Percentiles rank a stretch among this genome's conserved stretches.
These are phyloP conservation scores for Aspergillus ruber DNA, from an alignment of 2,329 filamentous ascomycete species.

Conservation along the genomic window DNA sequence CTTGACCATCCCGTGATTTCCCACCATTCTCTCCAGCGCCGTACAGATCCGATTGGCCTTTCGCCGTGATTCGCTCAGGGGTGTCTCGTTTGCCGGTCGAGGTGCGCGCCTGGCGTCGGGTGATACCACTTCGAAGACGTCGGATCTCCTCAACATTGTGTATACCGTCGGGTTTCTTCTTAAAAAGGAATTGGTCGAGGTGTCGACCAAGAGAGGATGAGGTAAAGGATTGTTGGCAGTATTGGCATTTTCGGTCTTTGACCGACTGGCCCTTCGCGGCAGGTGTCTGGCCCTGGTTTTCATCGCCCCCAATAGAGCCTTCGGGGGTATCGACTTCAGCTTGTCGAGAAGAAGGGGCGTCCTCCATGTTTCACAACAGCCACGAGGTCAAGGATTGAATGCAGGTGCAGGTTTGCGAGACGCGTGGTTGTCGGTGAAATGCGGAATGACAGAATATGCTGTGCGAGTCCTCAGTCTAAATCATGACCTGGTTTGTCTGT, in stretches of 20 bases:
- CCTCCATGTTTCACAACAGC: conserved; percentile 18
- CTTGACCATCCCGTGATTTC: conserved; percentile 30
- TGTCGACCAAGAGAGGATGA: conserved; percentile 90
- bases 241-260: conserved; percentile 86
- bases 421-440: neutral
- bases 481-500: neutral
- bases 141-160: conserved; percentile 87
- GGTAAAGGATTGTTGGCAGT: conserved; percentile 83
- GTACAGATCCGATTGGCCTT: conserved; percentile 27
- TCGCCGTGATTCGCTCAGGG: conserved; percentile 53
- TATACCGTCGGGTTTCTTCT: conserved; percentile 87
- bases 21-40: conserved; percentile 29
- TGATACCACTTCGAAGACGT: conserved; percentile 77
- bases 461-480: neutral
- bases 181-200: conserved; percentile 87
- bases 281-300: conserved; percentile 21
- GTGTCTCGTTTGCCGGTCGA: conserved; percentile 55
- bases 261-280: conserved; percentile 42
- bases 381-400: neutral
- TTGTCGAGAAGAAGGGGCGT: conserved; percentile 19
- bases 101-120: conserved; percentile 70
- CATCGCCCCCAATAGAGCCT: conserved; percentile 34
- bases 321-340: conserved; percentile 33
- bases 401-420: neutral
- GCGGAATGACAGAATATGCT: neutral